Evolutionary conservation across 495 filamentous ascomycete genomes (phyloP).

Genomic region (Aspergillus olivimuriae): DNA sequence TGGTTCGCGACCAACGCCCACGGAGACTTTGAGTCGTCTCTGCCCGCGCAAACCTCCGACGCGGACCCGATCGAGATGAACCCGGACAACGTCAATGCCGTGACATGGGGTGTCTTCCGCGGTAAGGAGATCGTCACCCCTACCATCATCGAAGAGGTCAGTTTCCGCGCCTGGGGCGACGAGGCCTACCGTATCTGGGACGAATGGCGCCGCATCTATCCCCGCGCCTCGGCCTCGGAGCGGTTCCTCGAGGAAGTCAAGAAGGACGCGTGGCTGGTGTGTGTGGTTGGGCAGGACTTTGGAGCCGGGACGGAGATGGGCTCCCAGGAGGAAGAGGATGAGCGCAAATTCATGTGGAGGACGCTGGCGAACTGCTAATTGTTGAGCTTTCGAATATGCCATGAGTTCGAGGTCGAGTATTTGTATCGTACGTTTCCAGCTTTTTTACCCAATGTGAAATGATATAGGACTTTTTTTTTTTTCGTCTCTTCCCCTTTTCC

Average conservation of each 20-base stretch:
- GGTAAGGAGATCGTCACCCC: constrained; percentile 97
- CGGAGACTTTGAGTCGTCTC: constrained; percentile 66
- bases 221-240: constrained; percentile 55
- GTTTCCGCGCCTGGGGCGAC: constrained; percentile 90
- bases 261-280: constrained; percentile 77
- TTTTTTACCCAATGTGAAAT: no score
- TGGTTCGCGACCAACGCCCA: constrained; percentile 77
- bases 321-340: constrained; percentile 38
- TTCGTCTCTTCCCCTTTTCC: not conserved
- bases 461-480: no score
- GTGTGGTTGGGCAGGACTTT: constrained; percentile 83
- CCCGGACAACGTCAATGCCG: constrained; percentile 70
- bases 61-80: constrained; percentile 31
- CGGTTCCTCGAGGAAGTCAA: constrained; percentile 60
- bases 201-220: constrained; percentile 87
- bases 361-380: constrained; percentile 28
- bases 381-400: constrained; percentile 1
- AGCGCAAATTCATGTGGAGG: constrained; percentile 40
- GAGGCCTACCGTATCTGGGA: constrained; percentile 94
- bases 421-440: no score
- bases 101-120: constrained; percentile 94
- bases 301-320: constrained; percentile 37
- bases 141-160: constrained; percentile 95
- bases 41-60: constrained; percentile 25
- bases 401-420: no score